These are phyloP conservation scores for Chalciporus pseudorubinellus DNA, from an alignment of 768 basidiomycete species.

Conservation along the genomic window DNA sequence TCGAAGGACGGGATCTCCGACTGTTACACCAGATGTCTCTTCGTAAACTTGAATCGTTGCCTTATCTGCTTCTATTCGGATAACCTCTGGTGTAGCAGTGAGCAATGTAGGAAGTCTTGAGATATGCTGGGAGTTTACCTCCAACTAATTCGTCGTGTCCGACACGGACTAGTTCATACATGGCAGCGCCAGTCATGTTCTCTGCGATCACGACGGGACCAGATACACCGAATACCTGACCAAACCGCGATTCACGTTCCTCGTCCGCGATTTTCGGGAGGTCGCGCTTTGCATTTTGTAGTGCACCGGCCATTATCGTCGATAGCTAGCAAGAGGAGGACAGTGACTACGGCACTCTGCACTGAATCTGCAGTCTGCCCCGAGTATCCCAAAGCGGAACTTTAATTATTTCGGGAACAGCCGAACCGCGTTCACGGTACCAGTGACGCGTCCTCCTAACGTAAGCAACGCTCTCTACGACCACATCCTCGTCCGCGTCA, in stretches of 20 bases:
- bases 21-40: constrained; percentile 98
- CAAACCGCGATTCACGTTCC: constrained; percentile 82
- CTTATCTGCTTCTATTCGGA: constrained; percentile 97
- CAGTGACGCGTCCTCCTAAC: constrained; percentile 37
- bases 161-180: constrained; percentile 98
- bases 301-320: constrained; percentile 81
- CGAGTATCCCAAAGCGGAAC: constrained; percentile 29
- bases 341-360: not conserved
- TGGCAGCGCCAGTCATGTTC: constrained; percentile 93
- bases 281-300: constrained; percentile 85
- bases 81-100: constrained; percentile 74
- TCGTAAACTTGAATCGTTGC: constrained; percentile 99
- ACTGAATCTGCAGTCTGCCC: not conserved
- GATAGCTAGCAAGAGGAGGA: constrained; percentile 5
- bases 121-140: constrained; percentile 49
- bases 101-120: constrained; percentile 5
- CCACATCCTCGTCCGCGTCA: constrained; percentile 19
- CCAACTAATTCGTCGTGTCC: constrained; percentile 98
- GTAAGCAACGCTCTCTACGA: constrained; percentile 19
- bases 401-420: constrained; percentile 20
- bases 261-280: constrained; percentile 89
- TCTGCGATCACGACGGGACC: constrained; percentile 96
- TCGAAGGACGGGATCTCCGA: constrained; percentile 95
- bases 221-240: constrained; percentile 91
- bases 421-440: constrained; percentile 31